phyloP scores from a whole-genome alignment of 2,329 filamentous ascomycete genomes.

The Elsinoe arachidis region DNA sequence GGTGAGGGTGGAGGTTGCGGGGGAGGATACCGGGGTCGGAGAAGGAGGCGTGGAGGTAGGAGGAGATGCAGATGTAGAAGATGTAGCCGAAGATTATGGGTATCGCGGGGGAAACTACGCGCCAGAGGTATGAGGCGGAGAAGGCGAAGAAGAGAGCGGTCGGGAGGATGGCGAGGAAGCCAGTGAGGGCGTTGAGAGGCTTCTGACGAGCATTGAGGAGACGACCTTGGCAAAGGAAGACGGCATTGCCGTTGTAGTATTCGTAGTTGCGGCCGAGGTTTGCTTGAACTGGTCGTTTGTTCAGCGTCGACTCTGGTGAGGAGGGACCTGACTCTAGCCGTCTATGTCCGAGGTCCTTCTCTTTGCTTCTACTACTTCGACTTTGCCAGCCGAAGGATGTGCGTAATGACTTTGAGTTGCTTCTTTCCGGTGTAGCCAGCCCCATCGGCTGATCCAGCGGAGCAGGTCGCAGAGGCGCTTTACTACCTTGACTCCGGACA shows the following conservation, averaged over 20 bases:
- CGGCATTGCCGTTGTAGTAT: constrained; percentile 87
- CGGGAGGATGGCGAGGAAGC: constrained; percentile 69
- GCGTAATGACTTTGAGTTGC: constrained; percentile 46
- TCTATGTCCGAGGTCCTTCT: constrained; percentile 50
- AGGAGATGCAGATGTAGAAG: constrained; percentile 84
- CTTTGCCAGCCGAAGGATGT: constrained; percentile 16
- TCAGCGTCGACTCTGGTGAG: constrained; percentile 55
- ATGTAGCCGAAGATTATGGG: constrained; percentile 85
- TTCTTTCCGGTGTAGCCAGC: constrained; percentile 38
- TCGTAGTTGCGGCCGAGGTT: constrained; percentile 68
- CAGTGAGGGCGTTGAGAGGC: constrained; percentile 84
- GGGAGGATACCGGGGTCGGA: constrained; percentile 90
- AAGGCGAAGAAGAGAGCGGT: constrained; percentile 75
- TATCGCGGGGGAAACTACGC: constrained; percentile 76
- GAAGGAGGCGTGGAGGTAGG: constrained; percentile 84
- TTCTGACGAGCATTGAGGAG: constrained; percentile 80
- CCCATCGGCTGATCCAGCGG: not conserved
- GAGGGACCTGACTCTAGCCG: constrained; percentile 76
- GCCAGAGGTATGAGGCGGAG: constrained; percentile 79
- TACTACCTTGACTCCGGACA: constrained; percentile 63
- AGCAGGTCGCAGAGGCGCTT: constrained; percentile 54
- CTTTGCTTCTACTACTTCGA: constrained; percentile 13
- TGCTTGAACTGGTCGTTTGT: constrained; percentile 35
- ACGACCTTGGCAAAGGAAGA: constrained; percentile 79
- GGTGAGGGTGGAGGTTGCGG: constrained; percentile 82